These are phyloP conservation scores for Lanmaoa pseudosensibilis DNA, from an alignment of 768 basidiomycete species.

Conservation along the genomic window DNA sequence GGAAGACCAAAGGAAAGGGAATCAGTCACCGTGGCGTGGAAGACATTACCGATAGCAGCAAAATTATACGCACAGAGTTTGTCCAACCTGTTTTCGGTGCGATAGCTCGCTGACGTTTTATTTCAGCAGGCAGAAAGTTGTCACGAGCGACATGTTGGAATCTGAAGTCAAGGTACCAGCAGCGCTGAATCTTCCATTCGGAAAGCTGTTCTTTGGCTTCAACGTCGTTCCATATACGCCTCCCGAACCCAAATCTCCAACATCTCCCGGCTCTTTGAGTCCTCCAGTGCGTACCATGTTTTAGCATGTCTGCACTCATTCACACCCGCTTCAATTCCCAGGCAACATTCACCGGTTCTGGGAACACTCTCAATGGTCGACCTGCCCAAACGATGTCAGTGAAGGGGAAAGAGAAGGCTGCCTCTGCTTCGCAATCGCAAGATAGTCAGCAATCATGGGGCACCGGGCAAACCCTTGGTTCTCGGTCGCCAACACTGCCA, in stretches of 20 bases:
- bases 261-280: conserved; percentile 29
- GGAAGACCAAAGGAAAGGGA: conserved; percentile 95
- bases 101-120: conserved; percentile 12
- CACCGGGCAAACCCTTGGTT: conserved; percentile 52
- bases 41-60: conserved; percentile 74
- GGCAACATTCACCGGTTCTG: conserved; percentile 63
- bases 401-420: conserved; percentile 56
- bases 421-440: conserved; percentile 34
- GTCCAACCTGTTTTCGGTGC: conserved; percentile 32
- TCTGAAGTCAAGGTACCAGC: conserved; percentile 81
- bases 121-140: conserved; percentile 73
- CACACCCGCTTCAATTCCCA: conserved; percentile 11
- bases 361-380: conserved; percentile 65
- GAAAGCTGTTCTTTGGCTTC: conserved; percentile 97
- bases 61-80: conserved; percentile 89
- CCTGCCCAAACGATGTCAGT: conserved; percentile 36
- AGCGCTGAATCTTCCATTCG: conserved; percentile 85
- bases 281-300: conserved; percentile 28
- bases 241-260: conserved; percentile 36
- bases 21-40: conserved; percentile 82
- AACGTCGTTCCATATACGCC: conserved; percentile 70
- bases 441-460: conserved; percentile 40
- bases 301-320: not conserved
- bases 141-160: conserved; percentile 79
- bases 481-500: conserved; percentile 19